These are phyloP conservation scores for Xerocomellus chrysenteron DNA, from an alignment of 768 basidiomycete genomes.

Conservation along the genomic window DNA sequence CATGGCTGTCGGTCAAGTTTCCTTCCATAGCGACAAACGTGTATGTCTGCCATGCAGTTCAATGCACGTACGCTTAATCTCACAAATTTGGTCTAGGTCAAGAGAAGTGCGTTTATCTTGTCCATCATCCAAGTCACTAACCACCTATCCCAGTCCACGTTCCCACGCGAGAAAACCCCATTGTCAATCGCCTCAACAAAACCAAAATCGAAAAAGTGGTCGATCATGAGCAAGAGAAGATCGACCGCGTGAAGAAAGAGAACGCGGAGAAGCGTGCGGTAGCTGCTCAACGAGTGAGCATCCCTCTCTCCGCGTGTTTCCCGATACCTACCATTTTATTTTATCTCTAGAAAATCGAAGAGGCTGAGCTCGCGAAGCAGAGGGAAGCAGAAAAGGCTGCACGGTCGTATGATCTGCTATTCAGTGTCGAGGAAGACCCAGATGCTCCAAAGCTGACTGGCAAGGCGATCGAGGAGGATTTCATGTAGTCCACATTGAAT, in stretches of 20 bases:
- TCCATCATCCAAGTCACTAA: not conserved
- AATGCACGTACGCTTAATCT: not conserved
- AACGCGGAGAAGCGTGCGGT: slow-evolving; percentile 58
- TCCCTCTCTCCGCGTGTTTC: not conserved
- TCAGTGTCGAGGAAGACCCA: slow-evolving; percentile 62
- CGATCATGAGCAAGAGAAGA: slow-evolving; percentile 86
- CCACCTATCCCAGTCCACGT: slow-evolving; percentile 58
- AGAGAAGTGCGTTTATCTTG: slow-evolving; percentile 53
- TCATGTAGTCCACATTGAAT: slow-evolving; percentile 57
- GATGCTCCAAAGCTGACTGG: slow-evolving; percentile 54
- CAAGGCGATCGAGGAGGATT: slow-evolving; percentile 82
- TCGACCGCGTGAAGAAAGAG: slow-evolving; percentile 80
- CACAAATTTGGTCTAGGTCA: slow-evolving; percentile 53
- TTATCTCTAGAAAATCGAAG: slow-evolving; percentile 65
- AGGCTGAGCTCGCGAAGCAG: slow-evolving; percentile 66
- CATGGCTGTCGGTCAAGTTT: slow-evolving; percentile 96
- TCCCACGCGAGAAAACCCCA: slow-evolving; percentile 75
- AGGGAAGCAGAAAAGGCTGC: slow-evolving; percentile 88
- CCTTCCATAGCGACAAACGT: slow-evolving; percentile 88
- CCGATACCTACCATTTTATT: not conserved
- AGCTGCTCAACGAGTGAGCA: slow-evolving; percentile 64
- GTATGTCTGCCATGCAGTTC: slow-evolving; percentile 38
- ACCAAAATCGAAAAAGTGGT: slow-evolving; percentile 83
- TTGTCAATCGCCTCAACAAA: slow-evolving; percentile 92
- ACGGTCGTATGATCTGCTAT: slow-evolving; percentile 81